Conservation (phyloP, 1,284 basidiomycete species). For the Marasmius oreades region DNA sequence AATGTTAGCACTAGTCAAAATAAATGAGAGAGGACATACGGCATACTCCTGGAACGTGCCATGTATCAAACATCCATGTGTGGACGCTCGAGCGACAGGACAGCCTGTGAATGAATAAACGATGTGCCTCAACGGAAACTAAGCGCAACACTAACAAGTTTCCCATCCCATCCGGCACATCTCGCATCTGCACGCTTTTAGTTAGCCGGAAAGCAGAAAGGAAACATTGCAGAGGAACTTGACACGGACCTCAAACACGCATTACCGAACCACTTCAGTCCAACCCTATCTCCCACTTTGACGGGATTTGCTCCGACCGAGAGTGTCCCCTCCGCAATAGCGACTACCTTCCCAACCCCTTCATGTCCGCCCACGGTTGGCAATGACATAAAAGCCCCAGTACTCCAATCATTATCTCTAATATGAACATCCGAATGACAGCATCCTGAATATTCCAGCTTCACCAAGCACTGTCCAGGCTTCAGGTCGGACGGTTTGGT, state of each 20-base stretch:
- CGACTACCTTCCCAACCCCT: constrained; percentile 58
- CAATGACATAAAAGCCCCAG: constrained; percentile 33
- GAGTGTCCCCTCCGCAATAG: constrained; percentile 54
- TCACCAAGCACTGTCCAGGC: constrained; percentile 65
- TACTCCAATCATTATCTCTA: constrained; percentile 52
- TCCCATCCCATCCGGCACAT: constrained; percentile 58
- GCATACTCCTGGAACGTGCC: constrained; percentile 51
- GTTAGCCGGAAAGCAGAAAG: neutral
- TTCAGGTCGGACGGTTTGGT: constrained; percentile 51
- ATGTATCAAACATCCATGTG: constrained; percentile 56
- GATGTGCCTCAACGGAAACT: constrained; percentile 8
- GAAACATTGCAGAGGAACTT: neutral
- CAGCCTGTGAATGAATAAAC: constrained; percentile 34
- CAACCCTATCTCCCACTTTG: constrained; percentile 63
- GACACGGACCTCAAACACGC: constrained; percentile 47
- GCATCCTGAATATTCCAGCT: constrained; percentile 59
- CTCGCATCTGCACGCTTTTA: constrained; percentile 42
- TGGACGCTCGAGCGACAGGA: constrained; percentile 22
- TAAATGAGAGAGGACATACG: constrained; percentile 25
- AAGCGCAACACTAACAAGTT: constrained; percentile 30
- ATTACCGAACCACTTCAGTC: constrained; percentile 71
- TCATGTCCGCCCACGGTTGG: constrained; percentile 74
- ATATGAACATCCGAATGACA: constrained; percentile 68
- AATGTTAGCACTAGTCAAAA: neutral
- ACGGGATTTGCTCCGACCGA: constrained; percentile 24